Evolutionary conservation across 1,139 yeast genomes (phyloP).

Genomic region (Blastobotrys aristatus): DNA sequence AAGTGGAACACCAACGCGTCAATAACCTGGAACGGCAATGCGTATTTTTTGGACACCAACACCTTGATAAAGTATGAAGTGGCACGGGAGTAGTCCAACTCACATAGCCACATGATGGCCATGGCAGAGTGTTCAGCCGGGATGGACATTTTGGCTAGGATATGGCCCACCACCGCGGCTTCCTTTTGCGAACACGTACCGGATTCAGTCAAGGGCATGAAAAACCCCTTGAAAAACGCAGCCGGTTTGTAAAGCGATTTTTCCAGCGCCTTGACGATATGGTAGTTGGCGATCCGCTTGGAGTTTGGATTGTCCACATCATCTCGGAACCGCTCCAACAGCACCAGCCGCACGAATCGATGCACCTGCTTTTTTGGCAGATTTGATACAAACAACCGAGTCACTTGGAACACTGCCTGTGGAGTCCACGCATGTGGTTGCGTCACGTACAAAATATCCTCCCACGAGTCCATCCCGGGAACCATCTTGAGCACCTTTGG

Average conservation of each 20-base stretch:
- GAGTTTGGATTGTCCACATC: constrained; percentile 56
- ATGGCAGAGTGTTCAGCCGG: constrained; percentile 97
- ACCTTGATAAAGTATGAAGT: constrained; percentile 86
- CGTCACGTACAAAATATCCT: constrained; percentile 87
- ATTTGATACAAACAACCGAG: constrained; percentile 87
- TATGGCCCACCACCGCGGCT: constrained; percentile 93
- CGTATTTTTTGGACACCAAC: constrained; percentile 88
- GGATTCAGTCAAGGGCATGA: constrained; percentile 72
- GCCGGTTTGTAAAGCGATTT: constrained; percentile 95
- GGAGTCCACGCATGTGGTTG: constrained; percentile 94
- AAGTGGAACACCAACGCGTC: constrained; percentile 95
- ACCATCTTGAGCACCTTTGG: constrained; percentile 93
- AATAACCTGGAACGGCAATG: constrained; percentile 91
- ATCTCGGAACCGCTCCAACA: constrained; percentile 78
- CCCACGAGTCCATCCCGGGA: constrained; percentile 92
- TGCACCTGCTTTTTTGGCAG: constrained; percentile 85
- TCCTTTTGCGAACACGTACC: constrained; percentile 78
- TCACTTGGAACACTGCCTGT: constrained; percentile 93
- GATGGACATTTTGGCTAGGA: constrained; percentile 79
- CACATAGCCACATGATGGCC: constrained; percentile 79
- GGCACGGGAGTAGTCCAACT: constrained; percentile 72
- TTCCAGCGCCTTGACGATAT: constrained; percentile 83
- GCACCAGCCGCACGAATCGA: constrained; percentile 66
- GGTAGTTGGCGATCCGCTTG: constrained; percentile 66
- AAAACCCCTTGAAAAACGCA: constrained; percentile 93